Evolutionary conservation across 2,329 filamentous ascomycete genomes (phyloP).

Genomic region (Coniochaeta pulveracea): DNA sequence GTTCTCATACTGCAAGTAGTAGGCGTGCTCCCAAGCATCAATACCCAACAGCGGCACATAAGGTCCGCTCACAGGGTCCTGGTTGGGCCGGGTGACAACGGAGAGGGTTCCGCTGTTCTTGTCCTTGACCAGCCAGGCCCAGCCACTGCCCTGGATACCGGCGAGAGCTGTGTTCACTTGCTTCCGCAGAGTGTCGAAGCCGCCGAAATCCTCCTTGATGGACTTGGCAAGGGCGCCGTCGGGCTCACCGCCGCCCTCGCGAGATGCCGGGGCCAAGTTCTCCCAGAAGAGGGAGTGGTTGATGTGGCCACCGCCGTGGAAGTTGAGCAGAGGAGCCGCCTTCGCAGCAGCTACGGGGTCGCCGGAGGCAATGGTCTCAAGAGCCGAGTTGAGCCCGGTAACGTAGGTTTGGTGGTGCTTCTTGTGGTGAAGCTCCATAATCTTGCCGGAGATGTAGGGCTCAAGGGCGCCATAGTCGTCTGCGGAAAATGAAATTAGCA

Average conservation of each 20-base stretch:
- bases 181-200: slow-evolving; percentile 50
- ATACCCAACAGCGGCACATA: slow-evolving; percentile 76
- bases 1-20: slow-evolving; percentile 95
- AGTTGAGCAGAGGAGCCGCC: slow-evolving; percentile 53
- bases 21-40: slow-evolving; percentile 94
- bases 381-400: slow-evolving; percentile 59
- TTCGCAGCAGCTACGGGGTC: slow-evolving; percentile 39
- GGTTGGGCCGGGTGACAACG: slow-evolving; percentile 68
- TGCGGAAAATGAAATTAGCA: slow-evolving; percentile 22
- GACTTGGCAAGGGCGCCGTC: slow-evolving; percentile 48
- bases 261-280: slow-evolving; percentile 60
- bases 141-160: slow-evolving; percentile 75
- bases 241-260: slow-evolving; percentile 49
- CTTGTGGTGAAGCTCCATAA: slow-evolving; percentile 71
- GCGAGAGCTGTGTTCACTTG: slow-evolving; percentile 59
- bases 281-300: slow-evolving; percentile 93
- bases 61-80: slow-evolving; percentile 79
- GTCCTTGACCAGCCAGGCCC: slow-evolving; percentile 80
- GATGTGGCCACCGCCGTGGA: slow-evolving; percentile 86
- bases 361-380: slow-evolving; percentile 51
- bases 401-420: slow-evolving; percentile 76
- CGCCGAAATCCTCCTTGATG: slow-evolving; percentile 58
- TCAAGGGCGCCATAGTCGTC: slow-evolving; percentile 97
- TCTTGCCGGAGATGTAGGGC: slow-evolving; percentile 63
- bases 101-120: slow-evolving; percentile 48